Evolutionary conservation across 2,329 filamentous ascomycete genomes (phyloP).

Genomic region (Phialophora tarda): DNA sequence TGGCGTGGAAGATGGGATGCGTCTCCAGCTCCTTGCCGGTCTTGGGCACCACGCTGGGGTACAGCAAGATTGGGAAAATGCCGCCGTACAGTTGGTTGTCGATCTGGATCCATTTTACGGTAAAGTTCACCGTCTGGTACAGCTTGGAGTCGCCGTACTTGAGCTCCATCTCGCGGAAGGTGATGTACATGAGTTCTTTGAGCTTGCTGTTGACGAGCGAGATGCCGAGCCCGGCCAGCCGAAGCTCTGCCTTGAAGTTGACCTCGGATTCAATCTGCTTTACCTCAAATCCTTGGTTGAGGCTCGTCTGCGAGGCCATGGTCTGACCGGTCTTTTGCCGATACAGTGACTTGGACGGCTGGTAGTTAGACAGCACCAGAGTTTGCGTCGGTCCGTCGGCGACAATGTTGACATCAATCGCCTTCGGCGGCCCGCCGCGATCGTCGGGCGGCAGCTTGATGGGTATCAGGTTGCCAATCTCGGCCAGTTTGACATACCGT

Average conservation of each 20-base stretch:
- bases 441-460: slow-evolving; percentile 80
- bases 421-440: slow-evolving; percentile 72
- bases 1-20: slow-evolving; percentile 90
- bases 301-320: slow-evolving; percentile 61
- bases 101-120: slow-evolving; percentile 98
- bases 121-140: slow-evolving; percentile 87
- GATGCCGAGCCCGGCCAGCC: slow-evolving; percentile 86
- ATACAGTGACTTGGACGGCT: slow-evolving; percentile 90
- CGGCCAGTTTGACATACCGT: slow-evolving; percentile 89
- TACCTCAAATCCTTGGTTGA: slow-evolving; percentile 81
- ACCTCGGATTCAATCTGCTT: slow-evolving; percentile 88
- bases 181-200: slow-evolving; percentile 91
- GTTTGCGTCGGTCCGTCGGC: slow-evolving; percentile 96
- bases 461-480: slow-evolving; percentile 94
- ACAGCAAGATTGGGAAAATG: slow-evolving; percentile 95
- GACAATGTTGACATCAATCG: slow-evolving; percentile 94
- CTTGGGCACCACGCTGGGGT: slow-evolving; percentile 97
- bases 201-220: slow-evolving; percentile 92
- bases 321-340: slow-evolving; percentile 63
- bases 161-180: slow-evolving; percentile 86
- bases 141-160: slow-evolving; percentile 91
- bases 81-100: slow-evolving; percentile 98
- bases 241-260: slow-evolving; percentile 86
- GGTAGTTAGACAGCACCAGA: slow-evolving; percentile 91
- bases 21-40: slow-evolving; percentile 94